Base-by-base conservation (phyloP, 2,329 filamentous ascomycete species). In the Talaromyces sp. region DNA sequence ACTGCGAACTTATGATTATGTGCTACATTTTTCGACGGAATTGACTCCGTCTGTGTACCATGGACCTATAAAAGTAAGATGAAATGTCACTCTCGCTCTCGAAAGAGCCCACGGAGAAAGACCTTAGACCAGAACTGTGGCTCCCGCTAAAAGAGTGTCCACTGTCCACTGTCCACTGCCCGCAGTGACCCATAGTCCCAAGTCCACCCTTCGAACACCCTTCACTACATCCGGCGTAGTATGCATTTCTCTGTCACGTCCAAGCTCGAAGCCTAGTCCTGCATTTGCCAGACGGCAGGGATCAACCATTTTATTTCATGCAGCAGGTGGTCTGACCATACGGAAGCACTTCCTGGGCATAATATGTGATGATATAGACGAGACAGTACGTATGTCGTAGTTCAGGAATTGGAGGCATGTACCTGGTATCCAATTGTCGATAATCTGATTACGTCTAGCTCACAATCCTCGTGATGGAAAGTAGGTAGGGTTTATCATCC, bases 321-420 rank as follows among this genome's bases (percentile, higher is more conserved):
- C 25, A 58, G 34, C 22, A 27, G 36, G 34, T 43, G 34, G 34
- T 59, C 38, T 43, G 56, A 59, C 56, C 56, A 45, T 59, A 43
- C 56, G 56, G 56, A 45, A 31, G 56, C 36, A 27, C 6, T 59
- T 59, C 22, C 36, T 29, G 22, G 22, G 38, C 22, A 29, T 27
- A 45, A 59, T 13, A 45, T 45, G 36, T 31, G 56, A 59, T 22
- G 15, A 45, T 45, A 58, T 36, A 36, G 15, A 38, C 15, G 17
- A 19, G 17, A 19, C 27, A 13, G 11, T 15, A n/a, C 27, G 49
- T 29, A 53, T 5, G 13, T n/a, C 29, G 25, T 25, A 8, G 25
- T 13, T 17, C 15, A 31, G 27, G 47, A 27, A 27, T 27, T 19
- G 43, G 5, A 11, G 34, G 34, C 31, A 34, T 34, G n/a, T 25